Evolutionary conservation across 805 yeast species (phyloP).

Genomic region (Barnettozyma vustinii): DNA sequence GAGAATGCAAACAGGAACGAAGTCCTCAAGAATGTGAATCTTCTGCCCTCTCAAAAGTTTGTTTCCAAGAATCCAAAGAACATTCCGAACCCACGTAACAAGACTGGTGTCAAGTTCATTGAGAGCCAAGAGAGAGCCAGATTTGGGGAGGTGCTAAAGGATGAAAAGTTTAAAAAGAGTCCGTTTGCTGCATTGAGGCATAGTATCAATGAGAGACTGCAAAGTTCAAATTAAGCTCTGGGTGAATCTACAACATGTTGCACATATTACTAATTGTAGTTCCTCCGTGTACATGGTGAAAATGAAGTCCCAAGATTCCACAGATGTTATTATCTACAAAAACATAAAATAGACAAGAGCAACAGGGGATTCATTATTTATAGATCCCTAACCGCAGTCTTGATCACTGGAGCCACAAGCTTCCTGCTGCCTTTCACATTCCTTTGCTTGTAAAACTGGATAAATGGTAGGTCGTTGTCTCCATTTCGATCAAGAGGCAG

Average conservation of each 20-base stretch:
- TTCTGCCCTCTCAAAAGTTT: slow-evolving; percentile 13
- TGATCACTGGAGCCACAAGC: slow-evolving; percentile 8
- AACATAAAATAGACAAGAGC: neutral
- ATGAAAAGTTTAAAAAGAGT: slow-evolving; percentile 46
- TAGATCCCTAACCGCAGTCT: neutral
- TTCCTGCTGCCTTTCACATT: slow-evolving; percentile 7
- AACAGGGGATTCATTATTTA: neutral
- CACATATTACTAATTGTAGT: neutral
- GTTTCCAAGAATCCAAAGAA: slow-evolving; percentile 26
- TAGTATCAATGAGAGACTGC: slow-evolving; percentile 34
- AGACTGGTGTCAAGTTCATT: slow-evolving; percentile 48
- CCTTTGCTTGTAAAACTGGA: slow-evolving; percentile 1
- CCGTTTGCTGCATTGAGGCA: slow-evolving; percentile 64
- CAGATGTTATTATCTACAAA: neutral
- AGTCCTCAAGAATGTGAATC: slow-evolving; percentile 13
- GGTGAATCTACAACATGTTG: neutral
- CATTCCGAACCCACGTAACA: slow-evolving; percentile 50
- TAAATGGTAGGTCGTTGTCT: neutral
- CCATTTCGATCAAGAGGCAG: slow-evolving; percentile 14
- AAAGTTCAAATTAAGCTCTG: neutral
- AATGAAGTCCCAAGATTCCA: neutral
- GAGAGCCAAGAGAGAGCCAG: slow-evolving; percentile 52
- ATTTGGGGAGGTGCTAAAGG: slow-evolving; percentile 53
- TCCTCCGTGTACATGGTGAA: neutral
- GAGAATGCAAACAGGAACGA: slow-evolving; percentile 1